Evolutionary conservation across 2,329 filamentous ascomycete genomes (phyloP).

Genomic region (Cladophialophora psammophila): DNA sequence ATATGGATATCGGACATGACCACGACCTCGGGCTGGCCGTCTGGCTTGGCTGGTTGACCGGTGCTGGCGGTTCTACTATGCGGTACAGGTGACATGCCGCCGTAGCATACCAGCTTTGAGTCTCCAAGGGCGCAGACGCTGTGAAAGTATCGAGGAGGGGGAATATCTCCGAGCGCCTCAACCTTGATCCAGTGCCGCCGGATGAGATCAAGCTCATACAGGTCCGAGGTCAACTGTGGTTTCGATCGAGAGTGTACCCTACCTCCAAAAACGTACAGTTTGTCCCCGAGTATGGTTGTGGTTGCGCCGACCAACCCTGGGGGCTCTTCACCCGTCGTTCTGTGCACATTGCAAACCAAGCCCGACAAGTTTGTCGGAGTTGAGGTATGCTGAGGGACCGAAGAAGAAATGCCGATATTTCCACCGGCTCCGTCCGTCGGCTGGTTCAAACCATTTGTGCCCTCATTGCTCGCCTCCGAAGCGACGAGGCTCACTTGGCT

Average conservation of each 20-base stretch:
- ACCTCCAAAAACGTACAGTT: slow-evolving; percentile 95
- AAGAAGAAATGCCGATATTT: slow-evolving; percentile 34
- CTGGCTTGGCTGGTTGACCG: slow-evolving; percentile 58
- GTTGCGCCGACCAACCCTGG: slow-evolving; percentile 92
- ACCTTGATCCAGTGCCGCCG: slow-evolving; percentile 92
- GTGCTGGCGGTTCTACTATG: slow-evolving; percentile 40
- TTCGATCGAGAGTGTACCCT: slow-evolving; percentile 83
- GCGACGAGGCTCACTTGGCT: slow-evolving; percentile 41
- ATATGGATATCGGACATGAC: slow-evolving; percentile 99
- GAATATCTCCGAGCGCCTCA: slow-evolving; percentile 82
- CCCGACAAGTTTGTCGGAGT: slow-evolving; percentile 69
- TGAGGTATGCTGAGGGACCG: slow-evolving; percentile 37
- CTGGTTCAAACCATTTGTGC: slow-evolving; percentile 27
- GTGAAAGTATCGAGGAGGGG: slow-evolving; percentile 94
- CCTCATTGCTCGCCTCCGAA: slow-evolving; percentile 39
- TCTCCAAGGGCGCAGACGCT: slow-evolving; percentile 93
- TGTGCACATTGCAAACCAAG: slow-evolving; percentile 72
- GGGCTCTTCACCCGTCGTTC: slow-evolving; percentile 90
- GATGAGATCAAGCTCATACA: slow-evolving; percentile 93
- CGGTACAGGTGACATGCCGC: slow-evolving; percentile 86
- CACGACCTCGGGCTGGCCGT: slow-evolving; percentile 82
- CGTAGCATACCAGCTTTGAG: slow-evolving; percentile 96
- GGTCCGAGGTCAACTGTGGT: slow-evolving; percentile 83
- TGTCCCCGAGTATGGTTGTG: slow-evolving; percentile 93
- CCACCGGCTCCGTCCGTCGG: slow-evolving; percentile 22